Evolutionary conservation across 129 eudicot species (phyloP), one percentile per base, ranked within the genome.

Genomic region (Lactuca sativa): DNA sequence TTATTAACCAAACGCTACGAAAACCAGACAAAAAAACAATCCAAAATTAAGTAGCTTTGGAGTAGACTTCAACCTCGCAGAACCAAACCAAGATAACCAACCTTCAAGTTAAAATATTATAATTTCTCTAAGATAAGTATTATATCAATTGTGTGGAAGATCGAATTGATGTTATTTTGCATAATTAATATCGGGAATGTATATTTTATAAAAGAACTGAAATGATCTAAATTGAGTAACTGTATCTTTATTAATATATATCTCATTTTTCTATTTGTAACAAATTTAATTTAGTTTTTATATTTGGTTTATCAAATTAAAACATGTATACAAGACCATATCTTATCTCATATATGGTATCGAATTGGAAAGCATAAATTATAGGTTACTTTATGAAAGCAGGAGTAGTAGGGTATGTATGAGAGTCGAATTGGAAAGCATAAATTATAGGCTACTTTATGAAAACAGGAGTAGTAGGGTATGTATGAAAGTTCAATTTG

Each of bases 401-500:
- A 52, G 49, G 40, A 62, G 56, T 51, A 52, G 75, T 52, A 67
- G 75, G 55, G 64, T 52, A 51, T n/a, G 48, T 75, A 51, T 59
- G 47, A 68, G 37, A 38, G 62, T 58, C 43, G 21, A 67, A 49
- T 76, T 21, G 9, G 37, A 74, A 67, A 69, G 30, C 52, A 36
- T 34, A 59, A 21, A 21, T 16, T 75, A 59, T 52, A 58, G 43
- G 66, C 37, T 14, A 49, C 30, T 67, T 59, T 75, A 51, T 59
- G 47, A 68, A 49, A 38, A 44, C 66, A 52, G 49, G 51, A 62
- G 56, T 51, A 52, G 75, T 52, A 67, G 75, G 55, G 64, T 52
- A 51, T n/a, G 48, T 40, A 60, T 14, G 44, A 15, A 36, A 58
- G 62, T 59, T 33, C 17, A 48, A 14, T 34, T 47, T 75, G 56